A percentile compares a stretch with the other conserved stretches of the same genome.
Conservation (phyloP, 2,329 filamentous ascomycete species). For the Stagonosporopsis chrysanthemi region DNA sequence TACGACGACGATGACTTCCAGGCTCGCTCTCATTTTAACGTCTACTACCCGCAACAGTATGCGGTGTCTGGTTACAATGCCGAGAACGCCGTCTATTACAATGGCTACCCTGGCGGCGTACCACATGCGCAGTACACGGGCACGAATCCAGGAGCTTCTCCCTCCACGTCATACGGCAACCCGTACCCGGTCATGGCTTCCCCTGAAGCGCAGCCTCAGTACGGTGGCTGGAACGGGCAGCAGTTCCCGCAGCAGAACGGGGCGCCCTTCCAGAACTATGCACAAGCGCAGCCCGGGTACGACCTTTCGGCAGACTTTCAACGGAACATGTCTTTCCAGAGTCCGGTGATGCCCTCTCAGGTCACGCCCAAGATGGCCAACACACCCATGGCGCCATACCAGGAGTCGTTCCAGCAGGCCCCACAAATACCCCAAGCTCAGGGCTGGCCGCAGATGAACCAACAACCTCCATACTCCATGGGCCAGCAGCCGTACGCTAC, state of each 20-base stretch:
- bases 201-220: slow-evolving; percentile 48
- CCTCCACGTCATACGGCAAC: slow-evolving; percentile 40
- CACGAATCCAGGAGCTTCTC: slow-evolving; percentile 39
- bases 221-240: slow-evolving; percentile 42
- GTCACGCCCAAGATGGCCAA: slow-evolving; percentile 50
- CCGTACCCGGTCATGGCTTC: slow-evolving; percentile 46
- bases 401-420: slow-evolving; percentile 42
- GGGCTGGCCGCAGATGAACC: slow-evolving; percentile 44
- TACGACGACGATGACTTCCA: slow-evolving; percentile 72
- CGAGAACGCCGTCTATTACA: slow-evolving; percentile 54
- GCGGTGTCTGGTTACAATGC: slow-evolving; percentile 36
- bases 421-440: slow-evolving; percentile 40
- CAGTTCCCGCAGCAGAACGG: slow-evolving; percentile 38
- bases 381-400: slow-evolving; percentile 44
- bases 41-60: slow-evolving; percentile 61
- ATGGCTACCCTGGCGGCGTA: slow-evolving; percentile 47
- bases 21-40: slow-evolving; percentile 74
- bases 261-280: slow-evolving; percentile 40
- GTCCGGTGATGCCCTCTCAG: slow-evolving; percentile 42
- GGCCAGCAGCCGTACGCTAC: slow-evolving; percentile 36
- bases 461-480: slow-evolving; percentile 39
- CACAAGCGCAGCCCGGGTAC: slow-evolving; percentile 47
- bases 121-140: slow-evolving; percentile 40
- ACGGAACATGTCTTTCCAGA: slow-evolving; percentile 56
- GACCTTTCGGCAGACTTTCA: slow-evolving; percentile 57